Evolutionary conservation across 495 filamentous ascomycete genomes (phyloP).

Genomic region (Neurospora tetraspora): DNA sequence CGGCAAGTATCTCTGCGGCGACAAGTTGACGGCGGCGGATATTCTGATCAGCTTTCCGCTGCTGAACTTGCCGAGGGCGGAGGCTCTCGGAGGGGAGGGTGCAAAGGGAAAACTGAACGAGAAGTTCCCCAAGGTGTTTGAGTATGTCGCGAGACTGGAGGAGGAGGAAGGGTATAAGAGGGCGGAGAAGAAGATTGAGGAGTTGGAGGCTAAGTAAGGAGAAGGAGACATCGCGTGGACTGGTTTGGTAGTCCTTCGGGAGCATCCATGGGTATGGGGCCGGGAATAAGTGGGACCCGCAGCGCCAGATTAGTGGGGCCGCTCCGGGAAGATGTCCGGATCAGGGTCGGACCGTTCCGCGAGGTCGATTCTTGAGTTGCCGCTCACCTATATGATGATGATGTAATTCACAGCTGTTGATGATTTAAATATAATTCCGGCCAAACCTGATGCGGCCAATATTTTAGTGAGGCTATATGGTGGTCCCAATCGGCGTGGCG

Average conservation of each 20-base stretch:
- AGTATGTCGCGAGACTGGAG: conserved; percentile 55
- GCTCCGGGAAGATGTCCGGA: background rate
- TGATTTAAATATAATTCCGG: background rate
- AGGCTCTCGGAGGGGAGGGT: conserved; percentile 40
- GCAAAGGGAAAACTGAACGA: conserved; percentile 7
- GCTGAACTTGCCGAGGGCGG: conserved; percentile 36
- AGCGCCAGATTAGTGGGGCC: background rate
- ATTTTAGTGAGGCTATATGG: background rate
- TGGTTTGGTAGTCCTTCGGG: background rate
- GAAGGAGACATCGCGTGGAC: no score
- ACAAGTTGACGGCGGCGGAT: conserved; percentile 65
- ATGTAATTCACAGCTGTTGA: background rate
- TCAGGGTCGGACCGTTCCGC: background rate
- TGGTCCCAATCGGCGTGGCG: background rate
- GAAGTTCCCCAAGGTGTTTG: conserved; percentile 38
- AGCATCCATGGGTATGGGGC: background rate
- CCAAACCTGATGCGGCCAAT: background rate
- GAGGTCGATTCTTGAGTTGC: background rate
- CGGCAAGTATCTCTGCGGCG: conserved; percentile 63
- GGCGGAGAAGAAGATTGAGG: conserved; percentile 47
- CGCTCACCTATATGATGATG: background rate
- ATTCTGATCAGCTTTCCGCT: conserved; percentile 72
- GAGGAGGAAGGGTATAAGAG: conserved; percentile 48
- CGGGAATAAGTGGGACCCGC: background rate
- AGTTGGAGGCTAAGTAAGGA: conserved; percentile 31